Conservation (phyloP, 1,284 basidiomycete species). For the Marasmius sp. region DNA sequence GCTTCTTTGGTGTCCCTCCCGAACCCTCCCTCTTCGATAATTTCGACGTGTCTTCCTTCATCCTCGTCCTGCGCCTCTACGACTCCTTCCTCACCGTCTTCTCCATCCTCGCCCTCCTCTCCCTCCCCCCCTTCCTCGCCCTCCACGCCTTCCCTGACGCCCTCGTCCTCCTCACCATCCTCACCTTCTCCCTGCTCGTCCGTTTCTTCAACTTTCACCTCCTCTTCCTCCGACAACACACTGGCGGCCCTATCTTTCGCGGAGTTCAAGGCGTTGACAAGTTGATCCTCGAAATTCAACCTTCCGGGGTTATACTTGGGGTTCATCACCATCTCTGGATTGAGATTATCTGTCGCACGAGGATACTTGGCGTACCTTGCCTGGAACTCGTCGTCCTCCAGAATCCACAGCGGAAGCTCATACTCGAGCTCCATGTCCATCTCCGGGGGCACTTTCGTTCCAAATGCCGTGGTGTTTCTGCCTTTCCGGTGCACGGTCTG, state of each 20-base stretch:
- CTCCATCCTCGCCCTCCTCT: background rate
- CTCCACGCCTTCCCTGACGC: background rate
- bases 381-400: slow-evolving; percentile 17
- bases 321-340: slow-evolving; percentile 5
- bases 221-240: slow-evolving; percentile 25
- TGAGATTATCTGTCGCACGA: slow-evolving; percentile 2
- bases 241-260: slow-evolving; percentile 34
- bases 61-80: background rate
- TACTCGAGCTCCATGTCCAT: slow-evolving; percentile 48
- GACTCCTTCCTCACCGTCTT: background rate
- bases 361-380: slow-evolving; percentile 5
- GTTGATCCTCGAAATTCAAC: slow-evolving; percentile 2
- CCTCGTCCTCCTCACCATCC: too few species aligned
- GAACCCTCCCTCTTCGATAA: background rate
- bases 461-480: slow-evolving; percentile 13
- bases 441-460: slow-evolving; percentile 42
- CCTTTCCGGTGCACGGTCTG: background rate
- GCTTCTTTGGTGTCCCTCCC: background rate
- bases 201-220: slow-evolving; percentile 18
- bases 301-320: slow-evolving; percentile 5
- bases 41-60: background rate
- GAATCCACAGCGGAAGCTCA: slow-evolving; percentile 46
- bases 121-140: background rate
- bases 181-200: too few species aligned
- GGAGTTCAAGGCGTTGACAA: slow-evolving; percentile 1